Percentiles rank a stretch among this genome's conserved stretches.
phyloP scores from a whole-genome alignment of 1,284 basidiomycete genomes.

The Microbotryum saponariae region DNA sequence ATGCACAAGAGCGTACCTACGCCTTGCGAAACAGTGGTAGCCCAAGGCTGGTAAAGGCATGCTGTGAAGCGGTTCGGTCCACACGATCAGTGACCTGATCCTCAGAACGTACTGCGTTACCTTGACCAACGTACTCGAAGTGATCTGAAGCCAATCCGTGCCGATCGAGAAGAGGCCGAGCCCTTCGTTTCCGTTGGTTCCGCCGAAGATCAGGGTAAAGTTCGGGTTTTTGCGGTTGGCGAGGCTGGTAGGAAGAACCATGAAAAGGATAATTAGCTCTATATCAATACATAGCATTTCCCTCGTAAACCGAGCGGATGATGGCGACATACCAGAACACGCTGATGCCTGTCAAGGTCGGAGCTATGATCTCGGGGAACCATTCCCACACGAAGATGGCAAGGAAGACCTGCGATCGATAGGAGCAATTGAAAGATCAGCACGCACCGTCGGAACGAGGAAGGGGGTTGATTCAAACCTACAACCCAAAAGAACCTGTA shows the following conservation, averaged over 20 bases:
- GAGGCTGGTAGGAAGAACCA: conserved; percentile 38
- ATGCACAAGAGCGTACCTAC: conserved; percentile 51
- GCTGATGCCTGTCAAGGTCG: conserved; percentile 51
- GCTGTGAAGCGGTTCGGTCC: conserved; percentile 51
- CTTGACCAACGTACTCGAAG: conserved; percentile 40
- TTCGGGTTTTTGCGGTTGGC: conserved; percentile 50
- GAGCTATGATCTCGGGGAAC: background rate
- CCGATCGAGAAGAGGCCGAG: conserved; percentile 48
- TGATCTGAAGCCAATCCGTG: conserved; percentile 54
- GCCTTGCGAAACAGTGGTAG: conserved; percentile 40
- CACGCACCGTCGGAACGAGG: too few species aligned
- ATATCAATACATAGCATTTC: too few species aligned
- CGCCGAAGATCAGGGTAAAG: conserved; percentile 57
- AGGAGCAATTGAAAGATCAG: background rate
- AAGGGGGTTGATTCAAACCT: background rate
- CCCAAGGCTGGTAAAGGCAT: conserved; percentile 28
- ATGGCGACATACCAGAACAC: conserved; percentile 47
- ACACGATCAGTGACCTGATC: conserved; percentile 34
- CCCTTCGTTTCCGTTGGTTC: conserved; percentile 55
- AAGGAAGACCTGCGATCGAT: conserved; percentile 11
- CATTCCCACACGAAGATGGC: conserved; percentile 36
- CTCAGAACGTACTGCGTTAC: too few species aligned
- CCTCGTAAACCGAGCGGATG: conserved; percentile 6
- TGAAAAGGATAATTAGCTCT: too few species aligned
- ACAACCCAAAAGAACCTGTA: conserved; percentile 41